Base-by-base conservation (phyloP, 768 basidiomycete genomes). In the Mycena floridula region DNA sequence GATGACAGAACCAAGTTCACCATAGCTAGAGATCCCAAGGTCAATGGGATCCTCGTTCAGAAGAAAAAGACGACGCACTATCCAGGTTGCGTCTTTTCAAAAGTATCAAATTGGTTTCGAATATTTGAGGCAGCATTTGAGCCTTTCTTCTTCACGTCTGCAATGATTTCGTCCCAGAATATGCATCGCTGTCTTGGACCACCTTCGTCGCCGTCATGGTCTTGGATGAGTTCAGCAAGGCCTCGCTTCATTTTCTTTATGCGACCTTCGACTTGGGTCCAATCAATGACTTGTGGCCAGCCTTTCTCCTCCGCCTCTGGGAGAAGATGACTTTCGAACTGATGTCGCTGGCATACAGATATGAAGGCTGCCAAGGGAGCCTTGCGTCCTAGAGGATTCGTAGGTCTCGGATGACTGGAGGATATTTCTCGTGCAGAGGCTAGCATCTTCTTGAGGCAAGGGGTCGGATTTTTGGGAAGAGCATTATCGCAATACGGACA, bases 11-110 rank as follows among this genome's bases (percentile, higher is more conserved):
- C 91, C 91, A 27, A 81, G 73, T 59, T 90, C 89, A 32, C 91
- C 91, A 51, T 94, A 95, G 60, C 91, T 95, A 46, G 4, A 49
- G 24, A 13, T 36, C 27, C 24, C 45, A 15, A 11, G 7, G 20
- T 22, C 12, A 39, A 35, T 12, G 12, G 25, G 42, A 23, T 25
- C 20, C 9, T 22, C 46, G 9, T 37, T 27, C 12, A 16, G 37
- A 28, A 22, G 45, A 20, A 15, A 44, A 46, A 40, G 21, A 21
- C 42, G 7, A 76, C 89, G 66, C 56, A 95, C 91, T 93, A 95
- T 65, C 92, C 91, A 22, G 91, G 89, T 54, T 90, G 86, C 4
- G 80, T 79, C 64, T 81, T 85, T 52, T 89, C 78, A 54, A 94
- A 94, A 51, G 68, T 86, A 15, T 76, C 72, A 53, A 84, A 89